phyloP scores from a whole-genome alignment of 768 basidiomycete genomes.

The Russula abietina region DNA sequence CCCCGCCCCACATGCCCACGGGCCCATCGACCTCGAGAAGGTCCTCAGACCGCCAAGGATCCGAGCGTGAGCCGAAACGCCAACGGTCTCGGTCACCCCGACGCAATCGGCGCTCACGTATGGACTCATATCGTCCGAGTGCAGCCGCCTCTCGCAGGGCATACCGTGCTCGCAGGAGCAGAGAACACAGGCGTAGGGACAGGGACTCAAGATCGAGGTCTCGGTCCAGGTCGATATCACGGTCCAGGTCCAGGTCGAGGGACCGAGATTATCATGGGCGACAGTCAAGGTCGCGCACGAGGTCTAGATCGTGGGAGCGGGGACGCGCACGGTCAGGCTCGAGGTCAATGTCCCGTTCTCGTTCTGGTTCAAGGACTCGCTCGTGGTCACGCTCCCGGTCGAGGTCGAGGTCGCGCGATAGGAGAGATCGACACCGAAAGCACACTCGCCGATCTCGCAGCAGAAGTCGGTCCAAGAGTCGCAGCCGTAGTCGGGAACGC shows the following conservation, averaged over 20 bases:
- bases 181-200: conserved; percentile 12
- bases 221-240: conserved; percentile 12
- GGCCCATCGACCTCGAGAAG: conserved; percentile 8
- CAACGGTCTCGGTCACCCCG: conserved; percentile 18
- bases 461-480: conserved; percentile 38
- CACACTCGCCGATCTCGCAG: conserved; percentile 34
- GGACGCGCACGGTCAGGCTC: conserved; percentile 21
- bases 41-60: conserved; percentile 9
- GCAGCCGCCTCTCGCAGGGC: conserved; percentile 18
- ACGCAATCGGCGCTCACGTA: conserved; percentile 20
- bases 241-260: conserved; percentile 31
- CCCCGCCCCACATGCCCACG: conserved; percentile 11
- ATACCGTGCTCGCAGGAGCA: conserved; percentile 19
- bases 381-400: conserved; percentile 24
- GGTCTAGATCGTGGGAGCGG: conserved; percentile 19
- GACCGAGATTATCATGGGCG: conserved; percentile 29
- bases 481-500: conserved; percentile 30
- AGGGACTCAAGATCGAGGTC: conserved; percentile 20
- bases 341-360: conserved; percentile 33
- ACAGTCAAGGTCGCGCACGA: conserved; percentile 20
- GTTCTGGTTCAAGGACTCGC: conserved; percentile 20
- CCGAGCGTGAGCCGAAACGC: conserved; percentile 14
- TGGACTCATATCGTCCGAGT: conserved; percentile 22
- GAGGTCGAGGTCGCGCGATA: conserved; percentile 25
- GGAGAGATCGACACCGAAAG: conserved; percentile 37